Evolutionary conservation across 1,284 basidiomycete species (phyloP), one percentile per base, ranked within the genome.

Genomic region (Irpex sp.): DNA sequence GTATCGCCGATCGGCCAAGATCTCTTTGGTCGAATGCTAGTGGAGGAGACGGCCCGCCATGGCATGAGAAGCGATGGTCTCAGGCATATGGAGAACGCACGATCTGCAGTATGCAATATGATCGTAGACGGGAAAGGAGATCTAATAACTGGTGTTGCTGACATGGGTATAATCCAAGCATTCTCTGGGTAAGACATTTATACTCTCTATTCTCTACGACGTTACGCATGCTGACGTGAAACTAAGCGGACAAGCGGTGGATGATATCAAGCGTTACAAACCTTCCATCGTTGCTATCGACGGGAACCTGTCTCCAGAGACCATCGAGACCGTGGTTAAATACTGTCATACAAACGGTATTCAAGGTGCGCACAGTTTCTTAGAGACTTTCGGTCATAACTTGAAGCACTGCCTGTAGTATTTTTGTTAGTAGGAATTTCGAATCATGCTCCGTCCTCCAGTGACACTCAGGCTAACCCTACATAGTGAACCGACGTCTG

Each of bases 61-160:
- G 92, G 92, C 1, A 90, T 98, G 88, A 81, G 94, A 26, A 84
- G 81, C 0, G 94, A 97, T 74, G 97, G 95, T 0, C 76, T 98
- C 11, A 64, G 6, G 67, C 72, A 31, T 70, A 71, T 4, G 71
- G 77, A 5, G 71, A 74, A 35, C 8, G 15, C 21, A 15, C 77
- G 82, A 61, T 92, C 92, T 17, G 88, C 95, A 0, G 88, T 93
- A 5, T 97, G 95, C 76, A 94, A 90, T 67, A 86, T 98, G 78
- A 78, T 95, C 46, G 77, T 99, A 51, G 90, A 95, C 70, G 75
- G 76, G 21, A 72, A 79, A 8, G 95, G 95, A 0, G 84, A 87
- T 60, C 81, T 99, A 8, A 79, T 90, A 1, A 85, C 85, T 17
- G 97, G 97, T 5, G 86, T 98, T 4, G 94, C 96, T 4, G 96